Conservation (phyloP, 2,329 filamentous ascomycete species). For the Allantophomopsis cytisporea region DNA sequence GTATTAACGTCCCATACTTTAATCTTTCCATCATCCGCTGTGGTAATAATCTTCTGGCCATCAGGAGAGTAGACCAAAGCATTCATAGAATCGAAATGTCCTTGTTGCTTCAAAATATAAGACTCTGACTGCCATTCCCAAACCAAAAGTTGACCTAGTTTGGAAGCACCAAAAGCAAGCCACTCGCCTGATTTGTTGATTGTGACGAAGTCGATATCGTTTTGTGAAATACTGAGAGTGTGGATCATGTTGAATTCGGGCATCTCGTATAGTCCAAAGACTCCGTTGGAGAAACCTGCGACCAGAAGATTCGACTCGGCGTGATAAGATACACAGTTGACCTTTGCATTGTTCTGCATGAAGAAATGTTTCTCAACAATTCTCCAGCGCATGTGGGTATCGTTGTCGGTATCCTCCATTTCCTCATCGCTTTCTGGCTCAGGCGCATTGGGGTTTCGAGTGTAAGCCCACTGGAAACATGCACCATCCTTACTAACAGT, state of each 20-base stretch:
- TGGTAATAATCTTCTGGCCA: conserved; percentile 83
- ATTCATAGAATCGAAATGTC: conserved; percentile 94
- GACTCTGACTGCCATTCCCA: conserved; percentile 99
- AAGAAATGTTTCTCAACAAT: conserved; percentile 90
- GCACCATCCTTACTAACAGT: conserved; percentile 97
- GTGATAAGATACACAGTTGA: conserved; percentile 87
- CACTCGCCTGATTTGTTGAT: conserved; percentile 94
- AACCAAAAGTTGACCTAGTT: conserved; percentile 87
- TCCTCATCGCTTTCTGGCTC: conserved; percentile 37
- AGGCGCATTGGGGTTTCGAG: conserved; percentile 40
- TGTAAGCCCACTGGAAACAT: conserved; percentile 86
- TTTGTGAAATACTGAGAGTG: conserved; percentile 85
- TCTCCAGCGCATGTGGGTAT: conserved; percentile 70
- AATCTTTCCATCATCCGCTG: conserved; percentile 92
- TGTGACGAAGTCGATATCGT: conserved; percentile 87
- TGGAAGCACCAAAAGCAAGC: conserved; percentile 93
- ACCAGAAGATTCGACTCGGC: conserved; percentile 82
- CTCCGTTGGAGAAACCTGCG: conserved; percentile 85
- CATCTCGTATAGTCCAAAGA: conserved; percentile 91
- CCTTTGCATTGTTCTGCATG: conserved; percentile 75
- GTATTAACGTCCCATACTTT: conserved; percentile 97
- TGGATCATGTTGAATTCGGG: conserved; percentile 95
- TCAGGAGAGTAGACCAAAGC: conserved; percentile 86
- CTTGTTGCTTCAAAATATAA: conserved; percentile 96
- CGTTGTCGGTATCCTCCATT: conserved; percentile 43